Base-by-base conservation (phyloP, 345 rosid species). In the Eucalyptus sp. region DNA sequence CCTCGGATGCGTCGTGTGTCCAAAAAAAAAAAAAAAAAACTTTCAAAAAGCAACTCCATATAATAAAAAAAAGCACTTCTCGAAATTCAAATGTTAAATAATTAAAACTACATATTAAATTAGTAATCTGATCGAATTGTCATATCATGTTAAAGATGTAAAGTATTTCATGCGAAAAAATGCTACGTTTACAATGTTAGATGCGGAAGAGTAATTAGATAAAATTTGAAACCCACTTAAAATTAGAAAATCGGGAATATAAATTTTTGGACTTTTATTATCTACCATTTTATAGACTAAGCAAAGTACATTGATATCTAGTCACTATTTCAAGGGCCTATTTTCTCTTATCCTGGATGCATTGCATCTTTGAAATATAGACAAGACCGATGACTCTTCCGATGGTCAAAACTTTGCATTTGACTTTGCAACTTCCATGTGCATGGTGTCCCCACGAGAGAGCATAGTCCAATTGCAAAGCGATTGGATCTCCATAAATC, bases 371-470 rank as follows among this genome's bases (percentile, higher is more conserved):
- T n/a, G 37, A 64, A n/a, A 64, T 64, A 64, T n/a, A n/a, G 20
- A 64, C 41, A 0, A 2, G 20, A n/a, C 10, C 0, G 5, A 64
- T 64, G 2, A n/a, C 76, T 64, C 18, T n/a, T n/a, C n/a, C 0
- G 8, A n/a, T 64, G 71, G 76, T 64, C 8, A 8, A n/a, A n/a
- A n/a, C 37, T 64, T n/a, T n/a, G 76, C 76, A n/a, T n/a, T 64
- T 13, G 76, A 64, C 37, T 64, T 62, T 64, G 76, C 10, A 29
- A 14, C 37, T 64, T 64, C 37, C 76, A 1, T 64, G 76, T n/a
- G 76, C 76, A 14, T 14, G 41, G 37, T n/a, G 37, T n/a, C 76
- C 1, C 71, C 31, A 64, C 5, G 37, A n/a, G 41, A n/a, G 37
- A 3, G 76, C 76, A 64, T 64, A 64, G 7, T 64, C 76, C 76